Conservation (phyloP, 2,329 filamentous ascomycete species). For the Talaromyces atroroseus region DNA sequence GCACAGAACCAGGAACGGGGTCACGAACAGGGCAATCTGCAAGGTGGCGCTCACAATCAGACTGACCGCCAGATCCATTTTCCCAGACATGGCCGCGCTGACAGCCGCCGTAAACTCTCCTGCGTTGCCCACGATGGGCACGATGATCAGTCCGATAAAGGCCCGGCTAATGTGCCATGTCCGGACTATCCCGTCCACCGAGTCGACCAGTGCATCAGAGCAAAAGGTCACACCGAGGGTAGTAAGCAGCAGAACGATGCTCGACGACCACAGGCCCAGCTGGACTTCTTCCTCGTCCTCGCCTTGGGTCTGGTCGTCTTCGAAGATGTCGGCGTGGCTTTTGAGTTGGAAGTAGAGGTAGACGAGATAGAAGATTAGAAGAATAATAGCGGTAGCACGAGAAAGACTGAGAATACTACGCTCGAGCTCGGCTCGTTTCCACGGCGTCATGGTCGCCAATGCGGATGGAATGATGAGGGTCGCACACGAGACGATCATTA, state of each 20-base stretch:
- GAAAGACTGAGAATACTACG: slow-evolving; percentile 12
- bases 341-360: slow-evolving; percentile 53
- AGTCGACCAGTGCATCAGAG: too few species aligned
- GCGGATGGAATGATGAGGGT: slow-evolving; percentile 66
- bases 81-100: slow-evolving; percentile 66
- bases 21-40: slow-evolving; percentile 66
- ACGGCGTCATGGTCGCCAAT: slow-evolving; percentile 14
- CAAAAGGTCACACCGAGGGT: slow-evolving; percentile 52
- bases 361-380: slow-evolving; percentile 49
- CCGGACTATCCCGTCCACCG: slow-evolving; percentile 41
- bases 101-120: slow-evolving; percentile 69
- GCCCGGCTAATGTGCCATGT: slow-evolving; percentile 55
- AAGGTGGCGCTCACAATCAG: slow-evolving; percentile 67
- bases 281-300: slow-evolving; percentile 52
- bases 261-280: too few species aligned
- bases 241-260: slow-evolving; percentile 45
- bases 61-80: slow-evolving; percentile 70
- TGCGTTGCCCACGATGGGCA: slow-evolving; percentile 68
- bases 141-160: slow-evolving; percentile 66
- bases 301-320: slow-evolving; percentile 33
- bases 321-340: slow-evolving; percentile 18
- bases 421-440: slow-evolving; percentile 14
- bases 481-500: slow-evolving; percentile 68
- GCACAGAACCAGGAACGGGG: slow-evolving; percentile 63
- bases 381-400: slow-evolving; percentile 49